Base-by-base conservation (phyloP, 371 early-diverging fungal genomes). In the Parasitella parasitica region DNA sequence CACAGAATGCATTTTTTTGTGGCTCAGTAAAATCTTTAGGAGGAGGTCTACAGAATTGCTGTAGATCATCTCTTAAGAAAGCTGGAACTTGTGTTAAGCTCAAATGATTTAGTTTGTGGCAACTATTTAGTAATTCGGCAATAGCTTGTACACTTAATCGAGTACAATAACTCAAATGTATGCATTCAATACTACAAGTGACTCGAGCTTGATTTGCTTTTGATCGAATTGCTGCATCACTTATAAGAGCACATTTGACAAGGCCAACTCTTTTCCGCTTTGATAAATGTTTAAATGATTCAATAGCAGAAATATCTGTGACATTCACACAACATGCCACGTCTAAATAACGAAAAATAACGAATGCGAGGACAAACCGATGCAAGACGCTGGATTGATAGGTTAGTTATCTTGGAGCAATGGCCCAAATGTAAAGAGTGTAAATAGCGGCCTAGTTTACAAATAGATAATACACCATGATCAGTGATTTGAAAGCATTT, bases 311-410 rank as follows among this genome's bases (percentile, higher is more conserved):
- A 0, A 67, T 70, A 53, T 88, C 86, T 0, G 88, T 85, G 26
- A 88, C 71, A 15, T 75, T 72, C 15, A 62, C 66, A 56, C 88
- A 88, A 37, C 82, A 83, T 4, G 86, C 88, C 15, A 88, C 61
- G 65, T 88, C 88, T 18, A 88, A 70, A 53, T 88, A 88, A 7
- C 88, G 81, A 43, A 88, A 88, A 70, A 53, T 88, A 88, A 7
- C 88, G 81, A 43, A 88, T 77, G 2, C 88, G 78, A 6, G 75
- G 83, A 57, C 88, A 88, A 41, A 75, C 66, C 15, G 74, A 70
- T 0, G 84, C 81, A 8, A 88, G 50, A 18, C 73, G 70, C n/a
- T 69, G 66, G 9, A 88, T 76, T 15, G 80, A 73, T 28, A 57
- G 56, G 53, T 88, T 85, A 3, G 88, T 86, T n/a, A 88, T 48